A percentile compares a stretch with the other conserved stretches of the same genome.
These are phyloP conservation scores for Sphaerostilbella broomeana DNA, from an alignment of 2,329 filamentous ascomycete species.

Conservation along the genomic window DNA sequence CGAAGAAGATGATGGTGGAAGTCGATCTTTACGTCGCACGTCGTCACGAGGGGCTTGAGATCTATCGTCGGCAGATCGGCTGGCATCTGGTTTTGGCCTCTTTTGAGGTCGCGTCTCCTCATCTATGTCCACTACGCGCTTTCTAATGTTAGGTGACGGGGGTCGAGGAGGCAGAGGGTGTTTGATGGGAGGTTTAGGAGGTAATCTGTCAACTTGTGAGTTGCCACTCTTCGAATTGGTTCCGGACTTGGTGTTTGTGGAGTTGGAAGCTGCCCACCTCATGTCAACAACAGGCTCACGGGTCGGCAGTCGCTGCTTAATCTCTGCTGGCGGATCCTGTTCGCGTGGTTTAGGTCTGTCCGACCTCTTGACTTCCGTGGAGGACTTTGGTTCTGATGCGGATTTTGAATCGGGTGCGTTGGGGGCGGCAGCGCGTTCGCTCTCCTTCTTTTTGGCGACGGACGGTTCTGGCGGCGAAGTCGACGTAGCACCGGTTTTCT, in stretches of 20 bases:
- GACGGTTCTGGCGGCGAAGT: conserved; percentile 32
- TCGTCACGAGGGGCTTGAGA: conserved; percentile 29
- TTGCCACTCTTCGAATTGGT: background rate
- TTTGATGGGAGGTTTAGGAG: conserved; percentile 30
- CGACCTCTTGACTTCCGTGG: conserved; percentile 16
- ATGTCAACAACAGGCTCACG: conserved; percentile 26
- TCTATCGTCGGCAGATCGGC: conserved; percentile 27
- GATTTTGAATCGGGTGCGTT: conserved; percentile 8
- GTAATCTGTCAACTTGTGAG: conserved; percentile 22
- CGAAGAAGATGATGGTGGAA: conserved; percentile 17
- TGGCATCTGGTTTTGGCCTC: conserved; percentile 36
- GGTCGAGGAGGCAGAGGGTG: conserved; percentile 29
- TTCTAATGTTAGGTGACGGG: conserved; percentile 40
- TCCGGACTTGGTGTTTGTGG: conserved; percentile 16
- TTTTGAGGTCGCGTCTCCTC: conserved; percentile 41
- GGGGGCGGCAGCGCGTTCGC: conserved; percentile 24
- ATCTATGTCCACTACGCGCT: conserved; percentile 39
- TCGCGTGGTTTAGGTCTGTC: conserved; percentile 22
- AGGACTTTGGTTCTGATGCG: conserved; percentile 19
- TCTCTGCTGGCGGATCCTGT: conserved; percentile 20
- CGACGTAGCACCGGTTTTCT: conserved; percentile 34
- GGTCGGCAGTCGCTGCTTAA: conserved; percentile 25
- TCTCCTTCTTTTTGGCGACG: conserved; percentile 27
- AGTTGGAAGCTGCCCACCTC: conserved; percentile 20
- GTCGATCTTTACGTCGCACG: conserved; percentile 25